Percentiles rank a stretch among this genome's conserved stretches.
These are phyloP conservation scores for Aurantiochytrium sp. DNA, from an alignment of 108 stramenopile genomes.

Conservation along the genomic window DNA sequence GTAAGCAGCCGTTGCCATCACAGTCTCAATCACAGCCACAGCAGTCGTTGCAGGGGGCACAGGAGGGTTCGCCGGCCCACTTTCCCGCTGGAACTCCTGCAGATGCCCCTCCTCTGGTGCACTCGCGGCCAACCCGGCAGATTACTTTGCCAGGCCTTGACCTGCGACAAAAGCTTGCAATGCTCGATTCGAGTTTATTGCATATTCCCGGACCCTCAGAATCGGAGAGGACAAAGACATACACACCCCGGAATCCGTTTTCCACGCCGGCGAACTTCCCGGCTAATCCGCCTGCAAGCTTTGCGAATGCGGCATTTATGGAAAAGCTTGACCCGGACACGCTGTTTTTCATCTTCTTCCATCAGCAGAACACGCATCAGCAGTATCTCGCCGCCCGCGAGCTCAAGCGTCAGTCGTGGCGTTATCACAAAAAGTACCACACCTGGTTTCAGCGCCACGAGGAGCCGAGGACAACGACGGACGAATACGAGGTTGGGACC, in stretches of 20 bases:
- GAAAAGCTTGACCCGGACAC: slow-evolving; percentile 90
- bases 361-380: slow-evolving; percentile 91
- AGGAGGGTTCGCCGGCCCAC: not conserved
- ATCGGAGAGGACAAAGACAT: slow-evolving; percentile 45
- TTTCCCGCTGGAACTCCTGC: no score
- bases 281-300: slow-evolving; percentile 63
- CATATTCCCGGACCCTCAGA: slow-evolving; percentile 14
- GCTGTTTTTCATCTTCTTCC: slow-evolving; percentile 99
- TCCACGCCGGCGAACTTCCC: slow-evolving; percentile 81
- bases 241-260: slow-evolving; percentile 86
- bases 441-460: slow-evolving; percentile 99
- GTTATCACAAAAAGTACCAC: slow-evolving; percentile 99
- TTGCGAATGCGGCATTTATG: slow-evolving; percentile 85
- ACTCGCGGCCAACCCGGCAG: not conserved
- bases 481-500: slow-evolving; percentile 97
- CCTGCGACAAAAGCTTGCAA: not conserved
- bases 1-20: not conserved
- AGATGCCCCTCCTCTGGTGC: not conserved
- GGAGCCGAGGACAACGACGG: slow-evolving; percentile 87
- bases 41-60: slow-evolving; percentile 30
- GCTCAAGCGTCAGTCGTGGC: slow-evolving; percentile 94
- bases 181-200: not conserved
- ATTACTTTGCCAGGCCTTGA: not conserved
- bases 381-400: slow-evolving; percentile 95
- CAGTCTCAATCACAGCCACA: slow-evolving; percentile 22